Evolutionary conservation across 345 rosid genomes (phyloP).

Genomic region (Salix exigua): DNA sequence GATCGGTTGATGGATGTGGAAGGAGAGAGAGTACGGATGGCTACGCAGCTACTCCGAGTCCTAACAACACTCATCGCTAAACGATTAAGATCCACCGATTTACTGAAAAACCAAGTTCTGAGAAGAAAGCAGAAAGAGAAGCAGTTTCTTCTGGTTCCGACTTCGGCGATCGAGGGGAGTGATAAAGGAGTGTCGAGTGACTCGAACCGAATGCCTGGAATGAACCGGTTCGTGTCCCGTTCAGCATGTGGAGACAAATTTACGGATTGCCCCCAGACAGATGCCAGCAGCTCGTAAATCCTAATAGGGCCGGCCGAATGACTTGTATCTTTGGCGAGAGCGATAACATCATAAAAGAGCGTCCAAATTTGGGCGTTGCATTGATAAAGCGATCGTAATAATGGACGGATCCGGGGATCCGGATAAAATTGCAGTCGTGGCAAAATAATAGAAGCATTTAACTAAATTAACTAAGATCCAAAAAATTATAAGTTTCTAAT

Average conservation of each 20-base stretch:
- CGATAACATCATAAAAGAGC: too few relatives aligned
- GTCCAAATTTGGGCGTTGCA: too few relatives aligned
- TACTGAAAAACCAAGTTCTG: background rate
- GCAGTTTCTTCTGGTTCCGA: background rate
- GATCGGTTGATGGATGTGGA: constrained; percentile 41
- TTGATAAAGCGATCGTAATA: too few relatives aligned
- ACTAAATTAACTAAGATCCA: too few relatives aligned
- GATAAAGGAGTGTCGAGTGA: background rate
- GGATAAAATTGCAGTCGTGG: too few relatives aligned
- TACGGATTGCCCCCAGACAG: background rate
- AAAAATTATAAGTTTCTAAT: too few relatives aligned
- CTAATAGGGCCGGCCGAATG: too few relatives aligned
- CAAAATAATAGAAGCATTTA: too few relatives aligned
- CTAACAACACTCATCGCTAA: constrained; percentile 44
- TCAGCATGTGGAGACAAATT: background rate
- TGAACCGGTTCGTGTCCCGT: background rate
- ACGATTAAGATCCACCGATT: background rate
- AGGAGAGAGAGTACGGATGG: constrained; percentile 50
- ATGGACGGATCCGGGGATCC: too few relatives aligned
- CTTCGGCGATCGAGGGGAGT: constrained; percentile 5
- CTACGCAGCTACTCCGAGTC: constrained; percentile 47
- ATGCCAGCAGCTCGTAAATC: too few relatives aligned
- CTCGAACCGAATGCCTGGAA: background rate
- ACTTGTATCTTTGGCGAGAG: too few relatives aligned
- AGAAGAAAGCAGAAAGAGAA: background rate